A percentile compares a stretch with the other conserved stretches of the same genome.
These are phyloP conservation scores for Aspergillus sojae DNA, from an alignment of 2,329 filamentous ascomycete species.

Conservation along the genomic window DNA sequence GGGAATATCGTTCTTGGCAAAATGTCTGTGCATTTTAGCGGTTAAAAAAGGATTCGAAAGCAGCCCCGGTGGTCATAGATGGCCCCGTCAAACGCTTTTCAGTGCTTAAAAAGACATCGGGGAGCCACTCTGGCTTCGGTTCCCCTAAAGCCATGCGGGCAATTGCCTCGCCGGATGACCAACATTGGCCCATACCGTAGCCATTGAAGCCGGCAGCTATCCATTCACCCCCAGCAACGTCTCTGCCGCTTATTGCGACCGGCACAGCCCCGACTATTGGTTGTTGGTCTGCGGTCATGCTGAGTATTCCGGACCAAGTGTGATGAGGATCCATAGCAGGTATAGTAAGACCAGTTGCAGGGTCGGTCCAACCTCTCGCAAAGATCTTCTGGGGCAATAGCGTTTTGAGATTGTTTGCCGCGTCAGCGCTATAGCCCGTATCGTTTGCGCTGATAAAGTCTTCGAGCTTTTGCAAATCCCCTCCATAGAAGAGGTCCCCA, in stretches of 20 bases:
- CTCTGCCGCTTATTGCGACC: slow-evolving; percentile 13
- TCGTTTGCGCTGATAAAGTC: slow-evolving; percentile 19
- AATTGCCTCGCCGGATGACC: slow-evolving; percentile 29
- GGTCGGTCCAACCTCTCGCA: background rate
- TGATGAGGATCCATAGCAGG: slow-evolving; percentile 35
- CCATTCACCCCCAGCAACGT: slow-evolving; percentile 27
- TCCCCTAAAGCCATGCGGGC: slow-evolving; percentile 23
- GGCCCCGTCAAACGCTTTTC: background rate
- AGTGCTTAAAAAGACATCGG: background rate
- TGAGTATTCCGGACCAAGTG: slow-evolving; percentile 62
- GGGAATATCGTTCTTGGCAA: too few relatives aligned
- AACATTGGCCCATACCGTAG: slow-evolving; percentile 33
- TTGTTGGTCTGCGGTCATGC: slow-evolving; percentile 55
- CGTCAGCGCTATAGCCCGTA: slow-evolving; percentile 7
- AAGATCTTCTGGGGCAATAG: slow-evolving; percentile 31
- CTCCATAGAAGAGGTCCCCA: slow-evolving; percentile 22
- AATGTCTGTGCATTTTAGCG: too few relatives aligned
- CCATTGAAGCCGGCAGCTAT: slow-evolving; percentile 34
- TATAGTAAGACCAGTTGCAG: background rate
- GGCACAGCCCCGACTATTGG: slow-evolving; percentile 52
- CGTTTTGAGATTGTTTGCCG: slow-evolving; percentile 5
- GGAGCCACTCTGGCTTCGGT: background rate
- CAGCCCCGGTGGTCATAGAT: too few relatives aligned
- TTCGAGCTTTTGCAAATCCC: slow-evolving; percentile 15
- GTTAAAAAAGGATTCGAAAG: too few relatives aligned